phyloP scores from a whole-genome alignment of 768 basidiomycete genomes.

The Rhizopogon sp. region DNA sequence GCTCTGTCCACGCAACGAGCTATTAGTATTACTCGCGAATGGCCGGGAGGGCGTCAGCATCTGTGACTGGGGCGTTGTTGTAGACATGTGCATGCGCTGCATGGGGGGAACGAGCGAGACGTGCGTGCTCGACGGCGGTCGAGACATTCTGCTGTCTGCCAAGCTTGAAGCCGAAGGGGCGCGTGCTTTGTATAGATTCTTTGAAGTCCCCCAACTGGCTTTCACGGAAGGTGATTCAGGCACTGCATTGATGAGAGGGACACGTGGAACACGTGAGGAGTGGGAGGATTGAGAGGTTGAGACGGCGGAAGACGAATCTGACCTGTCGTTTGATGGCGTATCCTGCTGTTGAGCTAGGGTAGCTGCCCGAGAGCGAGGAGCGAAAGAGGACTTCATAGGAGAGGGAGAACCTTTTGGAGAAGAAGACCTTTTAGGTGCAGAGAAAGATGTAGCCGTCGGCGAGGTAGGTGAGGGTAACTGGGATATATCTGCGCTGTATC shows the following conservation, averaged over 20 bases:
- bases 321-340: constrained; percentile 17
- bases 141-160: constrained; percentile 8
- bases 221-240: constrained; percentile 28
- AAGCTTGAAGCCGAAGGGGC: constrained; percentile 8
- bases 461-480: constrained; percentile 4
- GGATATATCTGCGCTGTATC: constrained; percentile 20
- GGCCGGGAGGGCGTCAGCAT: constrained; percentile 41
- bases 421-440: background rate
- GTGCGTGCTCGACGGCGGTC: constrained; percentile 6
- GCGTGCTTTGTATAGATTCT: constrained; percentile 6
- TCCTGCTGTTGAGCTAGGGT: background rate
- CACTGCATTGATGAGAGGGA: constrained; percentile 27
- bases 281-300: constrained; percentile 19
- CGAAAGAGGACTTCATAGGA: constrained; percentile 10
- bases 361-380: constrained; percentile 10
- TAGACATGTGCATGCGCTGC: constrained; percentile 7
- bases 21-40: constrained; percentile 40
- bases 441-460: background rate
- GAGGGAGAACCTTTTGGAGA: constrained; percentile 3
- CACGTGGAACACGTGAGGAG: constrained; percentile 21
- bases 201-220: constrained; percentile 7
- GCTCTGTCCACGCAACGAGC: constrained; percentile 46
- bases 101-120: constrained; percentile 5
- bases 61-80: constrained; percentile 14
- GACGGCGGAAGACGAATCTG: constrained; percentile 19